Evolutionary conservation across 495 filamentous ascomycete genomes (phyloP).

Genomic region (Penicillium malachiteum): DNA sequence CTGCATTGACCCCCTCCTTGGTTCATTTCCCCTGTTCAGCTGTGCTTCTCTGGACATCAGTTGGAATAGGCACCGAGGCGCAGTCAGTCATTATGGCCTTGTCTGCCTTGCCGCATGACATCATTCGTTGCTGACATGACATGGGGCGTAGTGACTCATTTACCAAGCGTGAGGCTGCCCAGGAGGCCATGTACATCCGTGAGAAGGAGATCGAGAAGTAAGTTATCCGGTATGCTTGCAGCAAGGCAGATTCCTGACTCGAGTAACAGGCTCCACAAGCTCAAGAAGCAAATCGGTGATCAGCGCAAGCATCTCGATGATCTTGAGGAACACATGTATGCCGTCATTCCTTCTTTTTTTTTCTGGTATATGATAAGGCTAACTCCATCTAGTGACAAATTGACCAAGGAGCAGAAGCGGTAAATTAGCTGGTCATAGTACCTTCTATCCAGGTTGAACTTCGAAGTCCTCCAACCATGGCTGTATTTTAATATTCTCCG

Average conservation of each 20-base stretch:
- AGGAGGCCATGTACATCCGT: conserved; percentile 78
- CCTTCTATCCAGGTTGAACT: not conserved
- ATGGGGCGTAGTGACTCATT: conserved; percentile 70
- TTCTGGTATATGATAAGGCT: not conserved
- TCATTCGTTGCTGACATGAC: conserved; percentile 14
- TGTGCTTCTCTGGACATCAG: not conserved
- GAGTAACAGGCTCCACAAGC: conserved; percentile 48
- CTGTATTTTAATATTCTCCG: conserved; percentile 5
- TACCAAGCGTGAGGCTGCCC: conserved; percentile 83
- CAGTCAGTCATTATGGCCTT: not conserved
- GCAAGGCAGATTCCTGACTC: not conserved
- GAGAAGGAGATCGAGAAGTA: conserved; percentile 85
- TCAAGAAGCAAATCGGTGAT: conserved; percentile 75
- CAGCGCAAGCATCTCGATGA: conserved; percentile 81
- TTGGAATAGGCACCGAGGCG: not conserved
- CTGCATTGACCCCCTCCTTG: conserved; percentile 3
- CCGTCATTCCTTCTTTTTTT: not conserved
- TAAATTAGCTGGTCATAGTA: not conserved
- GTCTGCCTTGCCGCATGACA: conserved; percentile 12
- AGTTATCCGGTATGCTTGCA: conserved; percentile 12
- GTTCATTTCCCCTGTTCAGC: not conserved
- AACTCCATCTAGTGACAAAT: conserved; percentile 15
- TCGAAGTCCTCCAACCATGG: not conserved
- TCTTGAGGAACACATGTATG: conserved; percentile 79
- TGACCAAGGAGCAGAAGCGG: conserved; percentile 21